Base-by-base conservation (phyloP, 139 green algal genomes). In the Gonium pectorale region DNA sequence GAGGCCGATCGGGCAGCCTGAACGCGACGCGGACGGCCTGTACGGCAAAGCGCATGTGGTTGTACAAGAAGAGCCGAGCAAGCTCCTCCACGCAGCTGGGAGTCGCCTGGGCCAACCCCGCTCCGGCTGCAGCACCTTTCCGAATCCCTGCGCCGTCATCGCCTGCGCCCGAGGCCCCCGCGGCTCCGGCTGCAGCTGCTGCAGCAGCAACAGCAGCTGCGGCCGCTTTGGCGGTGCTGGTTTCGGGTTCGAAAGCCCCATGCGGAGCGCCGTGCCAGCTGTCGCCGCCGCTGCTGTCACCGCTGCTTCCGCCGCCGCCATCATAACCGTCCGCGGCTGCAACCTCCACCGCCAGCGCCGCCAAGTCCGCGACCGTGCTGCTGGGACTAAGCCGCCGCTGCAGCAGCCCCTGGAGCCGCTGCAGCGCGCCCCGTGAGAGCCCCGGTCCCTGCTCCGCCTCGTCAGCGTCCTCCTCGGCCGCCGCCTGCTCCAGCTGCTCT, bases 21-120 rank as follows among this genome's bases (percentile, higher is more conserved):
- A 59, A 81, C 52, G 73, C 24, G 9, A 54, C 54, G 7, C 38
- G 59, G 4, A 82, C 38, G 1, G 29, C n/a, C 26, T 35, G 59
- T 51, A 82, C 75, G 41, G 59, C 41, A 46, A 82, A 82, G 40
- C 22, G 75, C 75, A 71, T 82, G 62, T 83, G 77, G 21, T 73
- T 43, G 62, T 83, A 73, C 43, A 83, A 62, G 1, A 83, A 63
- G 24, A 73, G 22, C 38, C 62, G 77, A 31, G 52, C 77, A 5
- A 83, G 43, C 27, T 51, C 41, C 15, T 73, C 77, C 17, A 83
- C 8, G 6, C 46, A 66, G 46, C 29, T 60, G 7, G 70, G 46
- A 15, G 13, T 15, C 11, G 15, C 46, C 46, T 11, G 5, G 11
- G 2, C 60, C 9, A 24, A 8, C n/a, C 1, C 60, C n/a, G n/a